Evolutionary conservation across 2,329 filamentous ascomycete species (phyloP), one percentile per base, ranked within the genome.

Genomic region (Akanthomyces dipterigenus): DNA sequence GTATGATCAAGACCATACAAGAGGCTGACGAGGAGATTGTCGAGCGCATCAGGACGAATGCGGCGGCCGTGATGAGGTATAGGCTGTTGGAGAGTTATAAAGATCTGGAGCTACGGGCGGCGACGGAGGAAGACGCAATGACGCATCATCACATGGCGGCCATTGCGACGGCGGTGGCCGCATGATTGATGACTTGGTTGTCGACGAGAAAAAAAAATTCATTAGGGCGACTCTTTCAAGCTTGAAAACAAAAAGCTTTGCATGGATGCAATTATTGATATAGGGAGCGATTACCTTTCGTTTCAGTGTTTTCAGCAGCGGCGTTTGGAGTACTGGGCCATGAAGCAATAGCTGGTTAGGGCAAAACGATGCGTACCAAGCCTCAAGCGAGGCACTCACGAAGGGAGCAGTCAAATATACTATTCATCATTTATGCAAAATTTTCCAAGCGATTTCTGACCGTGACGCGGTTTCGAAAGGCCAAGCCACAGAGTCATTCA

Each of bases 21-120:
- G 66, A 70, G 11, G 63, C 65, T 18, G 72, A 76, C 57, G 67
- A 54, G 4, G 65, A 67, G 38, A 31, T 73, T 26, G 60, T 63
- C 9, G 53, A 58, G 3, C 57, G 67, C 11, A 63, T 76, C 36
- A 63, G 64, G 28, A 66, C 34, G 24, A 28, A 31, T 4, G 31
- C 34, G 20, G 38, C 55, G 3, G n/a, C 49, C 18, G 36, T 51
- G 12, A 48, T 43, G 54, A 49, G 42, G n/a, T 16, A 63, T 1
- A 43, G 24, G 34, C 49, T 63, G 16, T 9, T 50, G 3, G 43
- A 55, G 24, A 34, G 20, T 8, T 60, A 60, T 20, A 55, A 49
- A 28, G 61, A 63, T 22, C 20, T 63, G 24, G 56, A 60, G 20
- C 56, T 50, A 3, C 54, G 36, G 7, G 9, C 26, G 24, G 18